Base-by-base conservation (phyloP, 495 filamentous ascomycete species). In the Trichoderma gamsii region DNA sequence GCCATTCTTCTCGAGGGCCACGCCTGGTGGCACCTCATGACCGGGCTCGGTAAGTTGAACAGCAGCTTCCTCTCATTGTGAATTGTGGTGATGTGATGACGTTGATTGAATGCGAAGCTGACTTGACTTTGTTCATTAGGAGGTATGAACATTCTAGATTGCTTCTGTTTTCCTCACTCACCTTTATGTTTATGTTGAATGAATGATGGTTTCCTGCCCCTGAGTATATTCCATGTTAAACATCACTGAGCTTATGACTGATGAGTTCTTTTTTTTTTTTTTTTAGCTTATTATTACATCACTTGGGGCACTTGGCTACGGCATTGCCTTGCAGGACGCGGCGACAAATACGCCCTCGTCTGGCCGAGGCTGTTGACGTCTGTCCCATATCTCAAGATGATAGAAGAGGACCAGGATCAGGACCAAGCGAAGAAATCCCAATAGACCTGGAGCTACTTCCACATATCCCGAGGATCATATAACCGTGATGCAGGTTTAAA, bases 1-100 rank as follows among this genome's bases (percentile, higher is more conserved):
- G 91, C 94, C 1, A 84, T 96, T 11, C 67, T 97, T 13, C 79
- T 97, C 3, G 95, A 98, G 77, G 94, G 92, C 0, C 95, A 99
- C 81, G 95, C 92, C 13, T 98, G 95, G 95, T 99, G 95, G 94
- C 95, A 89, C 79, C 86, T 88, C 21, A 67, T 84, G 46, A 76
- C 76, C 18, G 73, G 74, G 70, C 68, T 80, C 41, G 69, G 76
- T 75, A 44, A 70, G 68, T 69, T 27, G 18, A 18, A 29, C 29
- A 29, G 29, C 44, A 25, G 63, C 0, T 38, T 41, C 25, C 64
- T 16, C 41, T 32, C 27, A 63, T 64, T 16, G 64, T 27, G 29
- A 29, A 29, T 4, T 29, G 4, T 29, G 1, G 29, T 29, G 29
- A 29, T 29, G 29, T 6, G 51, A 59, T 35, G 68, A 44, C 2